These are phyloP conservation scores for Fusarium coicis DNA, from an alignment of 2,329 filamentous ascomycete genomes.

Conservation along the genomic window DNA sequence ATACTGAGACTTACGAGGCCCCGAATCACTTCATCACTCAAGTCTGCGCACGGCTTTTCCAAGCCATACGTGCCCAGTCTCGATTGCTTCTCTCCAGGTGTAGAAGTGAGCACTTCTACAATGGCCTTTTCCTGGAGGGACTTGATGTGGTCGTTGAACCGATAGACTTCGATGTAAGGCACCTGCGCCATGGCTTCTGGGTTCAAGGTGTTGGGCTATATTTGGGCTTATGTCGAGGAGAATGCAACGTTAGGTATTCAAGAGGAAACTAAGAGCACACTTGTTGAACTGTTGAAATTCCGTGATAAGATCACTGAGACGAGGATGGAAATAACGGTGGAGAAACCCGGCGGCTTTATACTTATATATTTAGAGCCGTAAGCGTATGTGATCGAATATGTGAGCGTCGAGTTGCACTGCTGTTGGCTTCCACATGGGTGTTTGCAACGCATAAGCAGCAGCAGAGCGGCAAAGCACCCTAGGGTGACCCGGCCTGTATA, in stretches of 20 bases:
- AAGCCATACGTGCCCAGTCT: slow-evolving; percentile 23
- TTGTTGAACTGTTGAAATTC: background rate
- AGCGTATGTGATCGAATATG: slow-evolving; percentile 1
- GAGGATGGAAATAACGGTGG: background rate
- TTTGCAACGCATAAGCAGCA: slow-evolving; percentile 10
- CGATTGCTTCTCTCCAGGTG: slow-evolving; percentile 21
- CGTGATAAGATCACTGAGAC: background rate
- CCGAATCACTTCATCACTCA: slow-evolving; percentile 21
- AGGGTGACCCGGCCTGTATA: slow-evolving; percentile 21
- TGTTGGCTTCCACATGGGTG: slow-evolving; percentile 18
- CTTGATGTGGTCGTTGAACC: slow-evolving; percentile 18
- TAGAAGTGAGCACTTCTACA: slow-evolving; percentile 24
- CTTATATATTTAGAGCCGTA: background rate
- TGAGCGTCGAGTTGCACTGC: background rate
- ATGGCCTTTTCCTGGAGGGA: slow-evolving; percentile 21
- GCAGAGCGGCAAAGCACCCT: slow-evolving; percentile 13
- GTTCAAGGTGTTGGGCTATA: background rate
- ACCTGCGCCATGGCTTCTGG: slow-evolving; percentile 14
- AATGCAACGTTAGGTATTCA: background rate
- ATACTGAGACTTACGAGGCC: slow-evolving; percentile 20
- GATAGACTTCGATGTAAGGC: slow-evolving; percentile 11
- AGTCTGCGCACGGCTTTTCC: slow-evolving; percentile 8
- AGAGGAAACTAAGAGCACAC: background rate
- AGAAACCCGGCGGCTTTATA: slow-evolving; percentile 18
- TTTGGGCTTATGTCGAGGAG: background rate